These are phyloP conservation scores for Huntiella decipiens DNA, from an alignment of 2,329 filamentous ascomycete species.

Conservation along the genomic window DNA sequence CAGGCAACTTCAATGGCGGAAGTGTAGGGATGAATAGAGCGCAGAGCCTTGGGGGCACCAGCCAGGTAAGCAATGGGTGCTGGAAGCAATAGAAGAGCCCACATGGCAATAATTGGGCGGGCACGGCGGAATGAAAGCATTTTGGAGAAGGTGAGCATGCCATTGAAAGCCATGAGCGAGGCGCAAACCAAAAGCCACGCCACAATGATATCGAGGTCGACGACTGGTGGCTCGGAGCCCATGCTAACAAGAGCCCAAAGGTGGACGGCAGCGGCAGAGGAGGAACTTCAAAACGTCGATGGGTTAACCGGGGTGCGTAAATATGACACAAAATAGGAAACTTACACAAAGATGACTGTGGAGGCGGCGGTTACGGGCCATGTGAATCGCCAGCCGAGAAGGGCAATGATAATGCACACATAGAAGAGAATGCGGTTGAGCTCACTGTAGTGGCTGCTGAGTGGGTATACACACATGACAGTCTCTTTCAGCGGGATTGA, in stretches of 20 bases:
- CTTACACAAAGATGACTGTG: slow-evolving; percentile 8
- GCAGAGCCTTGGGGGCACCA: slow-evolving; percentile 8
- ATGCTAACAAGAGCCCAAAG: slow-evolving; percentile 9
- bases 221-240: slow-evolving; percentile 4
- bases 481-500: slow-evolving; percentile 7
- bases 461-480: slow-evolving; percentile 11
- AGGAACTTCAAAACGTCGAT: not conserved
- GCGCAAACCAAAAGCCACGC: slow-evolving; percentile 9
- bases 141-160: slow-evolving; percentile 9
- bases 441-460: slow-evolving; percentile 8
- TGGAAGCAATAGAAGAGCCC: slow-evolving; percentile 9
- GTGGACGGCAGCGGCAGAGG: slow-evolving; percentile 7
- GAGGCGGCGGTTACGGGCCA: slow-evolving; percentile 8
- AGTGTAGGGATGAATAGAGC: slow-evolving; percentile 9
- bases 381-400: slow-evolving; percentile 9
- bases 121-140: slow-evolving; percentile 10
- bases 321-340: not conserved
- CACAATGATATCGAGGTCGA: slow-evolving; percentile 9
- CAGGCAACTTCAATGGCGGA: slow-evolving; percentile 9
- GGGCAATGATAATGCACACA: slow-evolving; percentile 6
- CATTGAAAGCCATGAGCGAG: slow-evolving; percentile 10
- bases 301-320: not conserved
- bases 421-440: slow-evolving; percentile 9
- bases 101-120: slow-evolving; percentile 8
- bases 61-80: slow-evolving; percentile 10